Evolutionary conservation across 352 stramenopile genomes (phyloP), one percentile per base, ranked within the genome.

Genomic region (Thalassiosira mediterranea): DNA sequence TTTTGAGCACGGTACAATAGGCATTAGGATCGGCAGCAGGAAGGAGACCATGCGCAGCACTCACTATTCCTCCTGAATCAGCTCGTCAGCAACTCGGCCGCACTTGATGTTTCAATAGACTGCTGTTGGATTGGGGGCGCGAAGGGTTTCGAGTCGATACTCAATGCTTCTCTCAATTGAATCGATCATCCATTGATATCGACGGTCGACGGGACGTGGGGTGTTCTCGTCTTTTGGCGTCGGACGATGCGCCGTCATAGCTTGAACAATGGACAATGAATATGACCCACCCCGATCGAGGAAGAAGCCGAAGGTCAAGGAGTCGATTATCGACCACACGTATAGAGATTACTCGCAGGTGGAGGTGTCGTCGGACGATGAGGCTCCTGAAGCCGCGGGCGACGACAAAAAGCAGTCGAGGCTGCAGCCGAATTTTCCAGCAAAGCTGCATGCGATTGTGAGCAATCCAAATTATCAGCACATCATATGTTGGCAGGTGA

Each of bases 241-340:
- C 3, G 42, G 10, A 51, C 3, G 25, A 51, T 5, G 42, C 37
- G 15, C 37, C 15, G 42, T 11, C n/a, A 51, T 7, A 21, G 56
- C 21, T 19, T 40, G 28, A 56, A 73, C 29, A 53, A 73, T 73
- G 64, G 54, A 73, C 37, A 62, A 73, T 53, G 64, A 73, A 10
- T 73, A 73, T 46, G 65, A 67, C 25, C 47, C 65, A 19, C 65
- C 66, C 21, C 57, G 56, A 32, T 47, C 51, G 48, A 59, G 47
- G 46, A 76, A 76, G 44, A 65, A 60, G 53, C 31, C 58, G 21
- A 72, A 78, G 69, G 37, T 61, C 34, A 67, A 79, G 52, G 70
- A 68, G 53, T 69, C 51, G 1, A 38, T 71, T 10, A 68, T 81
- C 60, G 72, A 81, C 34, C 72, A 81, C 56, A 74, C 72, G 0